Percentiles rank a stretch among this genome's conserved stretches.
These are phyloP conservation scores for Phytopythium cucurbitacearum DNA, from an alignment of 352 stramenopile genomes.

Conservation along the genomic window DNA sequence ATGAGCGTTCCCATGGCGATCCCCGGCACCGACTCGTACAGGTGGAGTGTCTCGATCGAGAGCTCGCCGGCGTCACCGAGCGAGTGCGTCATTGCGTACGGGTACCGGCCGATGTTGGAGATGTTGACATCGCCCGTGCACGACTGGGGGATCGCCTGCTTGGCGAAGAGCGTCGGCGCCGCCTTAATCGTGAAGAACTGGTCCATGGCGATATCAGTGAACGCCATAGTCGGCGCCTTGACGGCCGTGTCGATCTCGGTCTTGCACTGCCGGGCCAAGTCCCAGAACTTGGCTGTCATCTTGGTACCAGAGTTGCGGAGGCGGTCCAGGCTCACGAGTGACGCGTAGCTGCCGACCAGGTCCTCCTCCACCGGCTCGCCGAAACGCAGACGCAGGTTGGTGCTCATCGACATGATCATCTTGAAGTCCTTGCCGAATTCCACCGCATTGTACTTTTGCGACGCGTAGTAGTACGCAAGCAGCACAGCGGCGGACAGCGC, in stretches of 20 bases:
- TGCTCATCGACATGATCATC: constrained; percentile 15
- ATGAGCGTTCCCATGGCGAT: constrained; percentile 40
- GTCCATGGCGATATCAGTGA: constrained; percentile 24
- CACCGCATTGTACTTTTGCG: constrained; percentile 7
- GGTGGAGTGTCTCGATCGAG: constrained; percentile 32
- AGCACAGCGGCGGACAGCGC: constrained; percentile 21
- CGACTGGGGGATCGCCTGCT: constrained; percentile 19
- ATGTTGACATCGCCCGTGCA: constrained; percentile 23
- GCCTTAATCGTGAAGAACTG: constrained; percentile 16
- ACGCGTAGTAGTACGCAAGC: constrained; percentile 14
- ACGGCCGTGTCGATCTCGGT: constrained; percentile 13
- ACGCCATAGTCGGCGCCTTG: constrained; percentile 9
- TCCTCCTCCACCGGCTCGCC: constrained; percentile 13
- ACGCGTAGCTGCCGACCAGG: constrained; percentile 24
- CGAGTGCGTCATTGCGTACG: constrained; percentile 8
- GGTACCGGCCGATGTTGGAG: constrained; percentile 28
- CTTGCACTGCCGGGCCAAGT: constrained; percentile 27
- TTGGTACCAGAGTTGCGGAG: constrained; percentile 19
- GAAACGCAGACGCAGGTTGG: constrained; percentile 18
- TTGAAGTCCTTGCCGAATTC: constrained; percentile 16
- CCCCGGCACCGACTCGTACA: constrained; percentile 47
- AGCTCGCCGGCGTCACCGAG: constrained; percentile 15
- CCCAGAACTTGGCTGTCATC: constrained; percentile 34
- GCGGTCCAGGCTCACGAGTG: constrained; percentile 13
- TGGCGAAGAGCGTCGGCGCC: constrained; percentile 11